Evolutionary conservation across 1,139 yeast species (phyloP).

Genomic region (Hyphopichia wangnamkhiaoensis): DNA sequence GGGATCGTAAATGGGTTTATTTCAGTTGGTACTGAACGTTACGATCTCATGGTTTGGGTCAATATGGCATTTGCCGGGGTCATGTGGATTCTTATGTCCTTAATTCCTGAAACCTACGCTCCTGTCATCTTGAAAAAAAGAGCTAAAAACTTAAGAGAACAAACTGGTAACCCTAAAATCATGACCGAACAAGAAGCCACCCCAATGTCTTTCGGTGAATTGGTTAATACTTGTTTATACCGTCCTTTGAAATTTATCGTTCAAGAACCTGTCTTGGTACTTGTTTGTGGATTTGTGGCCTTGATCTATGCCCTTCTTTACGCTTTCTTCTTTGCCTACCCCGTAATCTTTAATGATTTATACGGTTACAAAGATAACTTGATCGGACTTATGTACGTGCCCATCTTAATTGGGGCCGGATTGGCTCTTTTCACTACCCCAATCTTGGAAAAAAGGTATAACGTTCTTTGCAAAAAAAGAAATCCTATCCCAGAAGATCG

Average conservation of each 20-base stretch:
- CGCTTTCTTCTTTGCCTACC: conserved; percentile 91
- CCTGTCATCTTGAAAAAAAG: conserved; percentile 78
- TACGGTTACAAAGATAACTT: conserved; percentile 68
- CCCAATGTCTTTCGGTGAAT: conserved; percentile 64
- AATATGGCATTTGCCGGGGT: conserved; percentile 90
- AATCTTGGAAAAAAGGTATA: conserved; percentile 62
- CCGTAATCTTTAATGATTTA: conserved; percentile 67
- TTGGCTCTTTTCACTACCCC: conserved; percentile 75
- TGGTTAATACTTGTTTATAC: conserved; percentile 65
- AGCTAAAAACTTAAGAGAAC: conserved; percentile 69
- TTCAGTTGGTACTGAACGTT: conserved; percentile 63
- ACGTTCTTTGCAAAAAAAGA: conserved; percentile 52
- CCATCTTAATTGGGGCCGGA: conserved; percentile 82
- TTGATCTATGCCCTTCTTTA: conserved; percentile 83
- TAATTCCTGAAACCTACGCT: conserved; percentile 87
- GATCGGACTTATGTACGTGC: conserved; percentile 83
- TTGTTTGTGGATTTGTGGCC: conserved; percentile 83
- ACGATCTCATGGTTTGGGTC: conserved; percentile 81
- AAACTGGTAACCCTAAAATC: conserved; percentile 77
- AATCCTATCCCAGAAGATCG: conserved; percentile 85
- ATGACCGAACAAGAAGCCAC: conserved; percentile 92
- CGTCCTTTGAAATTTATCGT: conserved; percentile 74
- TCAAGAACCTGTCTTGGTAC: conserved; percentile 81
- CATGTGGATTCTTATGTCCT: conserved; percentile 64
- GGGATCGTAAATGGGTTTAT: conserved; percentile 90